Percentiles rank a stretch among this genome's conserved stretches.
Evolutionary conservation across 2,329 filamentous ascomycete genomes (phyloP).

Genomic region (Fusarium subglutinans): DNA sequence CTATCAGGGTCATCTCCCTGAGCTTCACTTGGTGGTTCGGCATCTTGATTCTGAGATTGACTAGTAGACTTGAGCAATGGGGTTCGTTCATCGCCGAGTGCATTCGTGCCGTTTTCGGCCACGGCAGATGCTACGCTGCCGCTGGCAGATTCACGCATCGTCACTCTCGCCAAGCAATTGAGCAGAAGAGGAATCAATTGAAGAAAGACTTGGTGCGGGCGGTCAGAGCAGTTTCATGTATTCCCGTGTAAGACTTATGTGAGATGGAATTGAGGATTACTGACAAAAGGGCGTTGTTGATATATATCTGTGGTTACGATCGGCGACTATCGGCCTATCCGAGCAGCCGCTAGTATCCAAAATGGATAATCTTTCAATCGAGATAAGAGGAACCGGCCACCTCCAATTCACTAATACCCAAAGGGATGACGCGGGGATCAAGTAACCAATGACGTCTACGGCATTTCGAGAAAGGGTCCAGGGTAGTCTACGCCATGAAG

Average conservation of each 20-base stretch:
- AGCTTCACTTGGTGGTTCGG: constrained; percentile 15
- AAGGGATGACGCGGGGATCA: background rate
- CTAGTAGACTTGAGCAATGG: constrained; percentile 40
- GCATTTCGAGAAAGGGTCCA: background rate
- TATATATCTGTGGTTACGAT: background rate
- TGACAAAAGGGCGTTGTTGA: background rate
- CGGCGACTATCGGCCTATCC: constrained; percentile 16
- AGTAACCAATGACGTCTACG: constrained; percentile 23
- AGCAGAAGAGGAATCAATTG: background rate
- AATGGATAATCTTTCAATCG: background rate
- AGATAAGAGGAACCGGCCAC: background rate
- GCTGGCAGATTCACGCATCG: constrained; percentile 33
- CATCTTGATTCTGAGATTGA: constrained; percentile 6
- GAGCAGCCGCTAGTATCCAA: background rate
- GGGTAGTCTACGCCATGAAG: constrained; percentile 8
- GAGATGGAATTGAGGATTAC: background rate
- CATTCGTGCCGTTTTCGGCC: constrained; percentile 18
- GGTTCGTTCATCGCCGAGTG: constrained; percentile 37
- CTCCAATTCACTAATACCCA: background rate
- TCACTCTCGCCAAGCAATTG: background rate
- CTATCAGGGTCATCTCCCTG: background rate
- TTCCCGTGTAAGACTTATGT: background rate
- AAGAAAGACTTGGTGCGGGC: background rate
- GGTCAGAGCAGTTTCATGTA: background rate
- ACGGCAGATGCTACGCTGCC: constrained; percentile 26